Conservation (phyloP, 257 asterid genomes). For the Ophiorrhiza pumila region DNA sequence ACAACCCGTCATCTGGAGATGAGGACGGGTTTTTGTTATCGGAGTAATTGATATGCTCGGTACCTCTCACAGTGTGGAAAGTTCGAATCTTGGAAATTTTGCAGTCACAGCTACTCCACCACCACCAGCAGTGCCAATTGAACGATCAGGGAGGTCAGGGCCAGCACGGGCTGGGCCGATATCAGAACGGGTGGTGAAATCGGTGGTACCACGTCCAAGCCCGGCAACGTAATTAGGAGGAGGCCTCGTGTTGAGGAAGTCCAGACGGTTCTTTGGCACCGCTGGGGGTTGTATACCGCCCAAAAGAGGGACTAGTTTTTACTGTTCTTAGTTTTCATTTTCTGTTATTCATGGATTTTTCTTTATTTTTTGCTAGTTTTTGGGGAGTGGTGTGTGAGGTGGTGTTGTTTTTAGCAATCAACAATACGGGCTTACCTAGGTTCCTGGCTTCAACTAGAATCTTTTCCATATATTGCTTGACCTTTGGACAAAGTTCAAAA, state of each 20-base stretch:
- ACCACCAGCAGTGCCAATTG: slow-evolving; percentile 45
- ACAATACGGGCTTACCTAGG: background rate
- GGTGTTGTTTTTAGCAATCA: background rate
- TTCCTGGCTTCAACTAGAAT: background rate
- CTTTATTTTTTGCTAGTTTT: background rate
- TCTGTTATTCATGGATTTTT: background rate
- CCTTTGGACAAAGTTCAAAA: background rate
- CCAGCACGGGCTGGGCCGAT: slow-evolving; percentile 96
- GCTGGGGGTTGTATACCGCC: slow-evolving; percentile 79
- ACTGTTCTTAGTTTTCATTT: background rate
- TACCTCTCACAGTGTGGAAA: too few species aligned
- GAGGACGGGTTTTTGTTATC: too few species aligned
- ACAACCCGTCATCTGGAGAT: too few species aligned
- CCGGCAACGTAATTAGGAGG: slow-evolving; percentile 90
- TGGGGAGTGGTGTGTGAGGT: background rate
- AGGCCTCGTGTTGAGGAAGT: slow-evolving; percentile 58
- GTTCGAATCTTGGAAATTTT: too few species aligned
- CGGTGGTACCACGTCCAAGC: slow-evolving; percentile 94
- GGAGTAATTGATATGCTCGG: too few species aligned
- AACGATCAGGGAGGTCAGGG: slow-evolving; percentile 75
- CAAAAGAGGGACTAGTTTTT: slow-evolving; percentile 31
- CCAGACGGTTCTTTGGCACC: slow-evolving; percentile 47
- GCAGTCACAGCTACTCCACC: slow-evolving; percentile 36
- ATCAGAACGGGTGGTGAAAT: slow-evolving; percentile 93
- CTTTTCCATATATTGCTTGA: background rate